phyloP scores from a whole-genome alignment of 1,284 basidiomycete species.

The Blastosporella zonata region DNA sequence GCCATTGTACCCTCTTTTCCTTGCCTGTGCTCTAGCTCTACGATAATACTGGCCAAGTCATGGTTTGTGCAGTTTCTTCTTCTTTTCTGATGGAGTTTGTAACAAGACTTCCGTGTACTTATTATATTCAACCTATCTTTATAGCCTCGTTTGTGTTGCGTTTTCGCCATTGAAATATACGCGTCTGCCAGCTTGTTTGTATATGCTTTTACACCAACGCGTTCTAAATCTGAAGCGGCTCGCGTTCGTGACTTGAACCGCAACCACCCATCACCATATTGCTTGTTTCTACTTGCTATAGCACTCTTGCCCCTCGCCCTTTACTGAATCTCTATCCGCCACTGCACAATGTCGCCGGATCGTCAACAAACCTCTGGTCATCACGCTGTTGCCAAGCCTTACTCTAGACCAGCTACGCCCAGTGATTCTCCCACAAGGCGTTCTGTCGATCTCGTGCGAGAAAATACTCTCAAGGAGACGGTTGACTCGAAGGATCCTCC shows the following conservation, averaged over 20 bases:
- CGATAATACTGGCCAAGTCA: constrained; percentile 8
- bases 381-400: constrained; percentile 28
- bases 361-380: constrained; percentile 23
- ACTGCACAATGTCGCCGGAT: constrained; percentile 30
- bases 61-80: constrained; percentile 14
- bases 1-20: constrained; percentile 2
- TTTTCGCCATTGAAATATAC: neutral
- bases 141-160: constrained; percentile 13
- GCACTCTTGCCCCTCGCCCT: constrained; percentile 14
- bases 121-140: constrained; percentile 19
- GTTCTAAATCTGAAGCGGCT: neutral
- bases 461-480: constrained; percentile 3
- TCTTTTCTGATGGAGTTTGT: constrained; percentile 14
- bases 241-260: neutral
- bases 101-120: constrained; percentile 15
- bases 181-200: constrained; percentile 1
- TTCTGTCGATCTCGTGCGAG: constrained; percentile 6
- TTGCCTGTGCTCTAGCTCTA: constrained; percentile 2
- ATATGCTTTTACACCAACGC: neutral
- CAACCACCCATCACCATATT: neutral
- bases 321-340: constrained; percentile 9
- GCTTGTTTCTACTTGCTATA: neutral
- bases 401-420: constrained; percentile 25
- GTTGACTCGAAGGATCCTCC: neutral
- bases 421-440: constrained; percentile 3